Conservation (phyloP, 2,329 filamentous ascomycete species). For the Malbranchea zuffiana region DNA sequence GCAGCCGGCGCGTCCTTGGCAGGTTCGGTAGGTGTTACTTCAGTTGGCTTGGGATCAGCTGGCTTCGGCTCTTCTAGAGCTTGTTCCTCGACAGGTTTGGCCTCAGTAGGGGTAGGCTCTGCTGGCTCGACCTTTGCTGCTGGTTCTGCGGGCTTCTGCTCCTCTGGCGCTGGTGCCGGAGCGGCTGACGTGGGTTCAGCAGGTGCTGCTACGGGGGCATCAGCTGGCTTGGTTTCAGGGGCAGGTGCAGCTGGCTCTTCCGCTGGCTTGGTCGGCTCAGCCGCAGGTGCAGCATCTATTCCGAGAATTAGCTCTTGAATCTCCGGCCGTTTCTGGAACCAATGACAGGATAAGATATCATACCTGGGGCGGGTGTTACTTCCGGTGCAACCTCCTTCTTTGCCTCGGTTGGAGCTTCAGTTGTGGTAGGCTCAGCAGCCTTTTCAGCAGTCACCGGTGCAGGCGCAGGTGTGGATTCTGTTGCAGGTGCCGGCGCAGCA, state of each 20-base stretch:
- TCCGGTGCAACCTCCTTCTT: background rate
- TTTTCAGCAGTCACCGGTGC: constrained; percentile 22
- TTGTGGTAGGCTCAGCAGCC: constrained; percentile 1
- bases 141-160: constrained; percentile 7
- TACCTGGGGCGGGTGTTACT: constrained; percentile 1
- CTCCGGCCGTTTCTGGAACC: no score
- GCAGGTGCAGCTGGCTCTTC: constrained; percentile 5
- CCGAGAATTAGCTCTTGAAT: no score
- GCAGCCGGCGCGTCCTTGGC: constrained; percentile 2
- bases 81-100: background rate
- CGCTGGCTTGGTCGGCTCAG: no score
- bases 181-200: constrained; percentile 8
- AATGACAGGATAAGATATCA: no score
- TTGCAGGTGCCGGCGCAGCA: constrained; percentile 10
- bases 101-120: constrained; percentile 2
- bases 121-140: constrained; percentile 8
- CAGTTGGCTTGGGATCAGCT: constrained; percentile 2
- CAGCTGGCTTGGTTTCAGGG: constrained; percentile 1
- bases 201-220: constrained; percentile 5
- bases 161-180: constrained; percentile 9
- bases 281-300: no score
- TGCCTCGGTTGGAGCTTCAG: constrained; percentile 4
- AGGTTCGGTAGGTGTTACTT: background rate
- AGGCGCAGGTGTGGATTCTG: constrained; percentile 10
- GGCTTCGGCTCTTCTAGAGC: background rate